Base-by-base conservation (phyloP, 2,329 filamentous ascomycete genomes). In the Penicillium sp. region DNA sequence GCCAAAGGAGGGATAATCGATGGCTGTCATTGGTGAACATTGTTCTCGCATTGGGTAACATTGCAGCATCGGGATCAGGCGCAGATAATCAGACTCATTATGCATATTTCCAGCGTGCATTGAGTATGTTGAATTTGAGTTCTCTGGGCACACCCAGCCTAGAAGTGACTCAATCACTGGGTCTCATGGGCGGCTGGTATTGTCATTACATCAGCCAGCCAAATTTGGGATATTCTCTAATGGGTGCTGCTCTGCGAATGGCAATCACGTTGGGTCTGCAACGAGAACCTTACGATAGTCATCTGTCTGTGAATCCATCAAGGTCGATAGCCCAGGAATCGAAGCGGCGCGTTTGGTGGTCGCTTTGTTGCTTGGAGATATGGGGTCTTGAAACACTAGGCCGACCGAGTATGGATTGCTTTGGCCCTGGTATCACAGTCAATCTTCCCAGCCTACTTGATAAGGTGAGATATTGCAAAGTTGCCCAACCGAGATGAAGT, bases 161-260 rank as follows among this genome's bases (percentile, higher is more conserved):
- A n/a, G 89, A 91, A 73, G 87, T 85, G 0, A 81, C 91, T 4
- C 89, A 92, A 71, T 86, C 89, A 1, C 75, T 91, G 22, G 85
- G 85, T 4, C 81, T 92, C 26, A 88, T 91, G 70, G 88, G 88
- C 51, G 89, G 89, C 43, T 89, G 87, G 76, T 92, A 92, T 71
- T 84, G 91, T 63, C 89, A 91, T 74, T 91, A 91, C 71, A 85
- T 89, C 67, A 91, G 90, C 76, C 82, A 87, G 26, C 89, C 89
- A 1, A 91, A 91, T 70, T 89, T 91, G 80, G 89, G 88, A 22
- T 89, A 90, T 71, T 86, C 87, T 25, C 81, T 91, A 6, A 84
- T 89, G 67, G 89, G 89, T n/a, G 88, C 87, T 1, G 86, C 88
- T 16, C 81, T 91, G 55, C 82, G 89, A 55, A 89, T 91, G 84